Conservation (phyloP, 164 flowering plant genomes). For the Tinospora cordifolia region DNA sequence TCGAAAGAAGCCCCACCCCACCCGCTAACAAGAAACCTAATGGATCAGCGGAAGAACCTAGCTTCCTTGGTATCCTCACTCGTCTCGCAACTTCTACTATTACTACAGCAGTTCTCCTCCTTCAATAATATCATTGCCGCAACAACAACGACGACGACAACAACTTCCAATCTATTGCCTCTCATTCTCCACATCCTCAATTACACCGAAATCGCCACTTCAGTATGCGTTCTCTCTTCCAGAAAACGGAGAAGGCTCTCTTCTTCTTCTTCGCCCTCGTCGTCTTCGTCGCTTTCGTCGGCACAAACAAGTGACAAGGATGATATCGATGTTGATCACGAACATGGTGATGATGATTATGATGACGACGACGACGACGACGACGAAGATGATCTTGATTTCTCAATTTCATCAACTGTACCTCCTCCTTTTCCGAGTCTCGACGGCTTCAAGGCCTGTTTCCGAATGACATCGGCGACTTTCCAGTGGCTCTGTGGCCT, state of each 20-base stretch:
- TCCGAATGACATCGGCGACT: constrained; percentile 55
- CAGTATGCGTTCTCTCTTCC: constrained; percentile 30
- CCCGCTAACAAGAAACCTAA: constrained; percentile 4
- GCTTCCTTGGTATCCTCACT: constrained; percentile 51
- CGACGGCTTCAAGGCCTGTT: constrained; percentile 41
- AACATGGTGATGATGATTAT: too few relatives aligned
- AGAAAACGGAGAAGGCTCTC: constrained; percentile 25
- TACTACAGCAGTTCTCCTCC: constrained; percentile 32
- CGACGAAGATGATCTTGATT: constrained; percentile 3
- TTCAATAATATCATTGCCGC: neutral
- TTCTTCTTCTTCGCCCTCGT: neutral
- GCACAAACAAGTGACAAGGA: constrained; percentile 1
- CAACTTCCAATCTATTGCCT: constrained; percentile 22
- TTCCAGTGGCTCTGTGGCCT: constrained; percentile 74
- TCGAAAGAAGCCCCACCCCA: neutral
- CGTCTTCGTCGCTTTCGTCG: neutral
- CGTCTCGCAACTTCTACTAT: constrained; percentile 28
- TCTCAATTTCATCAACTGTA: neutral
- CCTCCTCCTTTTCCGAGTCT: constrained; percentile 20
- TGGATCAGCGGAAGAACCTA: constrained; percentile 41
- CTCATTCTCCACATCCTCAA: constrained; percentile 35
- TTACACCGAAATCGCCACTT: constrained; percentile 31
- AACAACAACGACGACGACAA: neutral
- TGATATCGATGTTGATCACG: neutral
- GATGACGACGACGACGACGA: neutral